These are phyloP conservation scores for Vaccinium vitisidaea DNA, from an alignment of 148 eudicot genomes.

Conservation along the genomic window DNA sequence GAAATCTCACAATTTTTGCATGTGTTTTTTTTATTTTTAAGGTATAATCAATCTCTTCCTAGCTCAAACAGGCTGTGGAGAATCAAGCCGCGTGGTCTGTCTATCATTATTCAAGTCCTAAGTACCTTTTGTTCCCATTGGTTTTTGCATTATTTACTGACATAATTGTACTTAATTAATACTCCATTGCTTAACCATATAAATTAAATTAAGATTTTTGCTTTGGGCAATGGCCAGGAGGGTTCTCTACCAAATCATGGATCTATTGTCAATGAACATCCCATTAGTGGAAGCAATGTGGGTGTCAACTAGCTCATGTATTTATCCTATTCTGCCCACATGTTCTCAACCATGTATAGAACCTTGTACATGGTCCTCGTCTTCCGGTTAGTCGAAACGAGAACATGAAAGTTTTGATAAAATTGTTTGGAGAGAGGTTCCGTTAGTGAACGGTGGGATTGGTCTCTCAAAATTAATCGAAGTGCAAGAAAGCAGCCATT, in stretches of 20 bases:
- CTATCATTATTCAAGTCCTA: conserved; percentile 3
- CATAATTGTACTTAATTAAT: not conserved
- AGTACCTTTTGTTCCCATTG: not conserved
- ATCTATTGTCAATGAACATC: not conserved
- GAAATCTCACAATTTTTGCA: not conserved
- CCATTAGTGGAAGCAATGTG: conserved; percentile 13
- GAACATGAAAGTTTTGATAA: not conserved
- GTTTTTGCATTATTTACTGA: not conserved
- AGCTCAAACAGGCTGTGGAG: conserved; percentile 19
- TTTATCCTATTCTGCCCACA: not conserved
- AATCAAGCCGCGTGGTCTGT: conserved; percentile 16
- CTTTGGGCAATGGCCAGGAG: conserved; percentile 18
- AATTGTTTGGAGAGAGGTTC: not conserved
- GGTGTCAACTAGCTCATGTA: not conserved
- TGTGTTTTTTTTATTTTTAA: not conserved
- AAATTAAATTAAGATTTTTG: not conserved
- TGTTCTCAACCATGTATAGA: too few species aligned
- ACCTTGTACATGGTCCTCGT: not conserved
- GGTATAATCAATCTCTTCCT: not conserved
- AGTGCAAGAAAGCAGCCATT: not conserved
- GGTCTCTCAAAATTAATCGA: too few species aligned
- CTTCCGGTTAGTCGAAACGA: not conserved
- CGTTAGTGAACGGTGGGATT: not conserved
- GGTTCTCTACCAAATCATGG: conserved; percentile 12
- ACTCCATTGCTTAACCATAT: not conserved